Conservation (phyloP, 1,284 basidiomycete species). For the Tausonia pullulans region DNA sequence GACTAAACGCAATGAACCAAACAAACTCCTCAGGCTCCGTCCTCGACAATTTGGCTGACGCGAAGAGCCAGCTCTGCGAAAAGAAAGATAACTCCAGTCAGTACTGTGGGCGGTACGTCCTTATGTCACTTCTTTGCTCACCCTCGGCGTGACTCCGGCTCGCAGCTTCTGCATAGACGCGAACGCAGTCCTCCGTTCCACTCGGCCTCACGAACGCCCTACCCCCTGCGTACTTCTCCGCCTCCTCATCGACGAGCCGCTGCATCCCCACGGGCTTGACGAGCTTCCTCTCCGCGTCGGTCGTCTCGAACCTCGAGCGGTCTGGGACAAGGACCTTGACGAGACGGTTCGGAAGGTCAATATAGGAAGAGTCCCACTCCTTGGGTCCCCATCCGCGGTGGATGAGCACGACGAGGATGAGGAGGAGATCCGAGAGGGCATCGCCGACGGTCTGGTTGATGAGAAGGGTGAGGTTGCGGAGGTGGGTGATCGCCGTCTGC, state of each 20-base stretch:
- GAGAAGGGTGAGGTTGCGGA: slow-evolving; percentile 64
- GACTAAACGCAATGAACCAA: neutral
- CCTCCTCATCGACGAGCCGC: slow-evolving; percentile 72
- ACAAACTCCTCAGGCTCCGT: neutral
- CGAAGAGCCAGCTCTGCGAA: slow-evolving; percentile 10
- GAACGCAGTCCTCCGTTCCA: slow-evolving; percentile 95
- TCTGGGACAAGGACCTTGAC: slow-evolving; percentile 88
- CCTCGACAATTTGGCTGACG: slow-evolving; percentile 14
- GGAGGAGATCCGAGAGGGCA: slow-evolving; percentile 88
- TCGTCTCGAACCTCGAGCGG: slow-evolving; percentile 74
- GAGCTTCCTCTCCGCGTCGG: slow-evolving; percentile 85
- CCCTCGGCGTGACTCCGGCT: slow-evolving; percentile 67
- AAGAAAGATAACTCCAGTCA: neutral
- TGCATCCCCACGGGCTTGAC: slow-evolving; percentile 72
- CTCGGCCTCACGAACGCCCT: slow-evolving; percentile 91
- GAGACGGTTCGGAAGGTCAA: slow-evolving; percentile 90
- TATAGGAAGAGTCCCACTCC: slow-evolving; percentile 90
- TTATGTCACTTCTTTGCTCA: slow-evolving; percentile 33
- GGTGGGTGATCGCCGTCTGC: slow-evolving; percentile 61
- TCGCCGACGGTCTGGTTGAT: slow-evolving; percentile 99
- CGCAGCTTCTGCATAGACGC: slow-evolving; percentile 91
- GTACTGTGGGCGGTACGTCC: neutral
- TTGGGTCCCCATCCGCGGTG: slow-evolving; percentile 71
- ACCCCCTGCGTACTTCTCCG: slow-evolving; percentile 68
- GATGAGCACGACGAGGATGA: slow-evolving; percentile 85